phyloP scores from a whole-genome alignment of 225 moss, liverwort and hornwort genomes.

The Neckera pumila region DNA sequence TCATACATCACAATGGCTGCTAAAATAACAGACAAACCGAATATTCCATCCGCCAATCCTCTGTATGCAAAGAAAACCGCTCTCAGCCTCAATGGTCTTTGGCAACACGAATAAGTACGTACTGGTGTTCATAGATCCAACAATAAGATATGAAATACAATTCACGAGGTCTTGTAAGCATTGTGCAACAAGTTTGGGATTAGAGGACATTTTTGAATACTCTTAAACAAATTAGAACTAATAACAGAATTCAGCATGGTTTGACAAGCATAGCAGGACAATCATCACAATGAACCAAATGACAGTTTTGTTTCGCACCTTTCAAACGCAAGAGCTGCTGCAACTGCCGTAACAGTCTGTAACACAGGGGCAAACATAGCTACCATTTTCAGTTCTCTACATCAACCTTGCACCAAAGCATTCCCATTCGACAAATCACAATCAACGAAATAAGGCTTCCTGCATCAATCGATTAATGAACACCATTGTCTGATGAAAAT shows the following conservation, averaged over 20 bases:
- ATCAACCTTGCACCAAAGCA: neutral
- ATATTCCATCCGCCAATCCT: constrained; percentile 74
- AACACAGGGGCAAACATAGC: neutral
- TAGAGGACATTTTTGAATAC: neutral
- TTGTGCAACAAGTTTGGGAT: neutral
- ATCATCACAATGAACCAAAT: neutral
- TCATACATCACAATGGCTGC: constrained; percentile 88
- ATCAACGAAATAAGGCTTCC: neutral
- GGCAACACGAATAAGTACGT: neutral
- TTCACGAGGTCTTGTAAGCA: neutral
- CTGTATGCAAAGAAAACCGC: constrained; percentile 25
- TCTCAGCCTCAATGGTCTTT: neutral
- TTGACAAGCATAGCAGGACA: neutral
- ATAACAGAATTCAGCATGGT: neutral
- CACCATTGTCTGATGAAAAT: neutral
- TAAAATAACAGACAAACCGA: constrained; percentile 64
- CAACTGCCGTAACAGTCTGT: constrained; percentile 81
- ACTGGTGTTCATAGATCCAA: neutral
- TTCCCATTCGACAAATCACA: neutral
- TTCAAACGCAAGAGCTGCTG: constrained; percentile 78
- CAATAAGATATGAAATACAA: neutral
- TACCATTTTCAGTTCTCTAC: neutral
- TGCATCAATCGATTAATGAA: neutral
- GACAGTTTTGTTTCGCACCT: constrained; percentile 32
- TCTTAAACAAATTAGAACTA: neutral